Conservation (phyloP, 2,329 filamentous ascomycete genomes). For the Aureobasidium sp. region DNA sequence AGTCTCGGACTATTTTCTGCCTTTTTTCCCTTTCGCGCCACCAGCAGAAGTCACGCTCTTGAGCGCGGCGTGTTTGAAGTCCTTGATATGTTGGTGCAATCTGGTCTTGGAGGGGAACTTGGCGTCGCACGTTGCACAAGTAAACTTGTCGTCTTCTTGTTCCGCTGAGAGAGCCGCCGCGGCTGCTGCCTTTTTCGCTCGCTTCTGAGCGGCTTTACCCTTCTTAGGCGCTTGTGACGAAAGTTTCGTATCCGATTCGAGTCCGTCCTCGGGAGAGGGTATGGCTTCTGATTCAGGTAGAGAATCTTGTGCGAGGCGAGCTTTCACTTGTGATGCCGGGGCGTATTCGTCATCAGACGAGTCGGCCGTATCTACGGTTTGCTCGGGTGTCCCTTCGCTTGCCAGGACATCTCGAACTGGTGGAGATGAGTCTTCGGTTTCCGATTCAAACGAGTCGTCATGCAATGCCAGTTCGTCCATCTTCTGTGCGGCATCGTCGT, state of each 20-base stretch:
- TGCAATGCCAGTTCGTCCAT: constrained; percentile 21
- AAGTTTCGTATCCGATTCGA: constrained; percentile 22
- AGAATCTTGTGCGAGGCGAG: constrained; percentile 26
- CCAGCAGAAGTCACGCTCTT: constrained; percentile 22
- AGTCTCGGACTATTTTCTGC: constrained; percentile 22
- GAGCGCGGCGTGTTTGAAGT: constrained; percentile 56
- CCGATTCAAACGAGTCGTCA: constrained; percentile 19
- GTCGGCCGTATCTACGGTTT: neutral
- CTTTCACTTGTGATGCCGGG: constrained; percentile 35
- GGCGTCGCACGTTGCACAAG: constrained; percentile 72
- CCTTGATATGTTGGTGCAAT: constrained; percentile 66
- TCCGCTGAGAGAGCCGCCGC: constrained; percentile 34
- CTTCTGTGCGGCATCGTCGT: constrained; percentile 17
- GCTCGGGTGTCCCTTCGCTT: neutral
- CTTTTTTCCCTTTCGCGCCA: constrained; percentile 27
- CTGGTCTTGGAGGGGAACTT: constrained; percentile 67
- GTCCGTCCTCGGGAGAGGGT: constrained; percentile 19
- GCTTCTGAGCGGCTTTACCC: constrained; percentile 44
- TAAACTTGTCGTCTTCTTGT: constrained; percentile 43
- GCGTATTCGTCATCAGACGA: constrained; percentile 37
- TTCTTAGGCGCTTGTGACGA: constrained; percentile 27
- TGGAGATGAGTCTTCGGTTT: neutral
- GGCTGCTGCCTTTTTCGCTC: constrained; percentile 39
- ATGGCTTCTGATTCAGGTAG: neutral
- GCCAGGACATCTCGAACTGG: neutral